phyloP scores from a whole-genome alignment of 805 yeast genomes.

The Pichia deserticola region DNA sequence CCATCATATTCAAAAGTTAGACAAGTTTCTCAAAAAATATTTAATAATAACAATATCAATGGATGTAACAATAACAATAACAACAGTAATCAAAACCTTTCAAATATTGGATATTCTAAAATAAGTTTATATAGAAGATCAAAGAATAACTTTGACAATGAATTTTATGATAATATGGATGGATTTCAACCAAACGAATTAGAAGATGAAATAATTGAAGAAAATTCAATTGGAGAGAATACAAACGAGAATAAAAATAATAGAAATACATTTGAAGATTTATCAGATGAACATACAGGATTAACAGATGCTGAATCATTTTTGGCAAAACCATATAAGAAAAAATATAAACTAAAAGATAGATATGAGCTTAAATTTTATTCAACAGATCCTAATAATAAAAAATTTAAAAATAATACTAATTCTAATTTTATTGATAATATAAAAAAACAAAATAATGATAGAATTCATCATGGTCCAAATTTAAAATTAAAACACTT shows the following conservation, averaged over 20 bases:
- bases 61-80: neutral
- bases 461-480: too few relatives aligned
- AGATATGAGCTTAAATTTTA: neutral
- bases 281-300: slow-evolving; percentile 8
- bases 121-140: neutral
- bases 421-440: too few relatives aligned
- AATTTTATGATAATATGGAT: neutral
- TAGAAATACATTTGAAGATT: slow-evolving; percentile 9
- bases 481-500: too few relatives aligned
- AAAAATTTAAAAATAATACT: too few relatives aligned
- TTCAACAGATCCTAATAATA: neutral
- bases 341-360: neutral
- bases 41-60: slow-evolving; percentile 9
- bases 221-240: neutral
- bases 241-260: neutral
- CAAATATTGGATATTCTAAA: neutral
- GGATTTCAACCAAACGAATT: neutral
- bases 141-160: neutral
- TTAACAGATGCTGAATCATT: slow-evolving; percentile 20
- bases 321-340: slow-evolving; percentile 15
- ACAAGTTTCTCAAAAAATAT: slow-evolving; percentile 23
- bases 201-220: neutral
- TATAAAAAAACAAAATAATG: too few relatives aligned
- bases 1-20: slow-evolving; percentile 22
- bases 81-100: neutral